Conservation (phyloP, 1,139 yeast species). For the Eremothecium gossypii region DNA sequence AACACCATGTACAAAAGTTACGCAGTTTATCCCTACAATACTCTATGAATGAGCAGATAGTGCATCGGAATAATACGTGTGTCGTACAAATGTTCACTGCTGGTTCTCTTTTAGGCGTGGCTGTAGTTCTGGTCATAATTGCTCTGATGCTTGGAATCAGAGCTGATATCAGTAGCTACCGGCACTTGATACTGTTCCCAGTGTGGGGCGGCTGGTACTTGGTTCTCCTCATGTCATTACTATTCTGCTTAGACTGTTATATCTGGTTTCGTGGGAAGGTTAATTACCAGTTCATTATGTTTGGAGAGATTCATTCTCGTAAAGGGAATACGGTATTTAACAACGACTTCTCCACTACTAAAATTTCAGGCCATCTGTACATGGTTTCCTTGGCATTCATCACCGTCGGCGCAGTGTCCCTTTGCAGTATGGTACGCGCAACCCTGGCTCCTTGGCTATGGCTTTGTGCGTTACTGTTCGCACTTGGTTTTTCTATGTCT, state of each 20-base stretch:
- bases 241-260: slow-evolving; percentile 60
- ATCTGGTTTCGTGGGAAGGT: slow-evolving; percentile 70
- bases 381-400: slow-evolving; percentile 54
- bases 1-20: slow-evolving; percentile 22
- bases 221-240: slow-evolving; percentile 45
- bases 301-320: slow-evolving; percentile 61
- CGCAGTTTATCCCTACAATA: slow-evolving; percentile 27
- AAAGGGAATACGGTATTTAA: slow-evolving; percentile 37
- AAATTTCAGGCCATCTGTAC: slow-evolving; percentile 33
- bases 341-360: slow-evolving; percentile 30
- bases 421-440: slow-evolving; percentile 71
- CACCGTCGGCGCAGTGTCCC: slow-evolving; percentile 49
- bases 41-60: slow-evolving; percentile 27
- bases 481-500: slow-evolving; percentile 1
- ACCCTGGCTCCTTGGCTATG: slow-evolving; percentile 77
- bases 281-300: slow-evolving; percentile 81
- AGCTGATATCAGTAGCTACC: slow-evolving; percentile 25
- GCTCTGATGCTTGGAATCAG: slow-evolving; percentile 31
- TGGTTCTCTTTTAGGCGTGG: slow-evolving; percentile 63
- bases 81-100: slow-evolving; percentile 39
- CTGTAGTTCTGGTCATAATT: slow-evolving; percentile 42
- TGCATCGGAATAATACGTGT: slow-evolving; percentile 28
- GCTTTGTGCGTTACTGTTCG: slow-evolving; percentile 39
- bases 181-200: slow-evolving; percentile 55
- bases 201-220: slow-evolving; percentile 89